Percentiles rank a stretch among this genome's conserved stretches.
Conservation (phyloP, 2,329 filamentous ascomycete genomes). For the Penicillium sp. region DNA sequence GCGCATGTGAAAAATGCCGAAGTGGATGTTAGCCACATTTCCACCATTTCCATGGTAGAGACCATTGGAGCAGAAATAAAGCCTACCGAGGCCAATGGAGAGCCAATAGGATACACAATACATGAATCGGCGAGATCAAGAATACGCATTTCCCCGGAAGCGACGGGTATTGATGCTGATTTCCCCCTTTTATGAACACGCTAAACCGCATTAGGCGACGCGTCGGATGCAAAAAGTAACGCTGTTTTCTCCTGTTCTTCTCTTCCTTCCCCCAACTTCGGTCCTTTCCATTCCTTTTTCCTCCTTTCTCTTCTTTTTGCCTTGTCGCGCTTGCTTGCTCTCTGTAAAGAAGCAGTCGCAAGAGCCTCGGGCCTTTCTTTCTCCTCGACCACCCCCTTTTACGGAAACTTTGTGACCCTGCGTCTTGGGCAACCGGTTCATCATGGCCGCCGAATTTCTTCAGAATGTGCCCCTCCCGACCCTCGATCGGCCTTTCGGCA, state of each 20-base stretch:
- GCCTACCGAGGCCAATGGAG: no score
- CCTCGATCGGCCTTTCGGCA: constrained; percentile 84
- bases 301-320: constrained; percentile 52
- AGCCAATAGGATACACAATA: background rate
- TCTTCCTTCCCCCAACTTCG: constrained; percentile 59
- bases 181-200: constrained; percentile 27
- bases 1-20: no score
- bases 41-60: no score
- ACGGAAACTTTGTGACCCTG: background rate
- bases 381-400: background rate
- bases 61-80: no score
- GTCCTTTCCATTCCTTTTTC: constrained; percentile 54
- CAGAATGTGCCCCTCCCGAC: constrained; percentile 61
- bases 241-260: constrained; percentile 11
- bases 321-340: constrained; percentile 4
- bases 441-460: constrained; percentile 48
- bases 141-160: no score
- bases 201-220: constrained; percentile 28
- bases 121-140: no score
- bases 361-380: constrained; percentile 3
- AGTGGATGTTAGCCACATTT: no score
- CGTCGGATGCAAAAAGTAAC: constrained; percentile 24
- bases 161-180: constrained; percentile 14
- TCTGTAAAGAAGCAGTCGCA: constrained; percentile 2
- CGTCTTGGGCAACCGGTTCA: constrained; percentile 17